Evolutionary conservation across 805 yeast species (phyloP).

Genomic region (Kazachstania psychrophila): DNA sequence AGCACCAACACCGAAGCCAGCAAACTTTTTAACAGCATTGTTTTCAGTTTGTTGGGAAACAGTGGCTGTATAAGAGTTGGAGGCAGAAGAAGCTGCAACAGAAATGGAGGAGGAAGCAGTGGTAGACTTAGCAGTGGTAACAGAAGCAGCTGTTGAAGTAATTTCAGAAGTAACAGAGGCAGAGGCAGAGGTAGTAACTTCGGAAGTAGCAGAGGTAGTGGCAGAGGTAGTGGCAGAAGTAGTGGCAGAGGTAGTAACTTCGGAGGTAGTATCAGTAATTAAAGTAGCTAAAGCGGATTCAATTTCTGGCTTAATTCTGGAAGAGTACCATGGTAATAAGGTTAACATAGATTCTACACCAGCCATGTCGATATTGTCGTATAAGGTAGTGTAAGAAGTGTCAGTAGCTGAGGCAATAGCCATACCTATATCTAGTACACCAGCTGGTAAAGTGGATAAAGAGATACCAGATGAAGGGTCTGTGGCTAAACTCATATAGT

Average conservation of each 20-base stretch:
- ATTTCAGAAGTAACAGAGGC: constrained; percentile 2
- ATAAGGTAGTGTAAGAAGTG: constrained; percentile 28
- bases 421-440: constrained; percentile 13
- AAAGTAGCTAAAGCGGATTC: constrained; percentile 6
- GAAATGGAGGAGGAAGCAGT: background rate
- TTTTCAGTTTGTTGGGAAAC: constrained; percentile 13
- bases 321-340: constrained; percentile 30
- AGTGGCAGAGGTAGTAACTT: constrained; percentile 7
- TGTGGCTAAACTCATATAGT: constrained; percentile 9
- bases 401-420: constrained; percentile 27
- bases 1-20: constrained; percentile 17
- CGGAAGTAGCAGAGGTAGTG: constrained; percentile 7
- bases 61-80: constrained; percentile 6
- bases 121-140: background rate
- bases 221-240: constrained; percentile 8
- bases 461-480: constrained; percentile 8
- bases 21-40: constrained; percentile 13
- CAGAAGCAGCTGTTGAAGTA: constrained; percentile 1
- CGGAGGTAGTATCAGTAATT: constrained; percentile 3
- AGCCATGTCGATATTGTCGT: constrained; percentile 19
- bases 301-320: constrained; percentile 17
- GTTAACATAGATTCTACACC: constrained; percentile 24
- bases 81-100: constrained; percentile 8
- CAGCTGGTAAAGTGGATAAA: constrained; percentile 10
- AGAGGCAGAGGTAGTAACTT: constrained; percentile 2